These are phyloP conservation scores for Cucurbita argyrosperma DNA, from an alignment of 306 rosid genomes.

Conservation along the genomic window DNA sequence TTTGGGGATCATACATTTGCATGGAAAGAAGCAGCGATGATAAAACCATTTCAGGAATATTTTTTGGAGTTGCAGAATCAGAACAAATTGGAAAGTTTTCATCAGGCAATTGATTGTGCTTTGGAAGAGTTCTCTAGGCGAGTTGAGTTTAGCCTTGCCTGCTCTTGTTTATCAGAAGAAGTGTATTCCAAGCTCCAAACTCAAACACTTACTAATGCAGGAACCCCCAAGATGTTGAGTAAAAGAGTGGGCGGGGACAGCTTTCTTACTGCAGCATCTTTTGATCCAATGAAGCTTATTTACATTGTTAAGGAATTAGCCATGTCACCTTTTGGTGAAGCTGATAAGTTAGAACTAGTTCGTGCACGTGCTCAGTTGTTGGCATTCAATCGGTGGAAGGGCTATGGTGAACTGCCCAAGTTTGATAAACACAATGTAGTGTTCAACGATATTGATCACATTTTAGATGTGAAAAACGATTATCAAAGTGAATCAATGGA, in stretches of 20 bases:
- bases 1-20: constrained; percentile 72
- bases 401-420: constrained; percentile 45
- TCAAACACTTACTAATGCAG: constrained; percentile 41
- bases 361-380: constrained; percentile 31
- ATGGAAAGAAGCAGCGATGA: constrained; percentile 58
- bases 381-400: constrained; percentile 47
- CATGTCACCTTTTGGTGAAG: constrained; percentile 23
- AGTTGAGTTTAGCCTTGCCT: constrained; percentile 54
- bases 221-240: constrained; percentile 29
- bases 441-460: constrained; percentile 26
- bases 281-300: constrained; percentile 46
- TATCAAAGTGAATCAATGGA: constrained; percentile 1
- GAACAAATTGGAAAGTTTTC: constrained; percentile 33
- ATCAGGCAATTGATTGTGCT: constrained; percentile 49
- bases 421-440: constrained; percentile 24
- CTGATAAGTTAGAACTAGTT: constrained; percentile 35
- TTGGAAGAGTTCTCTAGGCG: constrained; percentile 68
- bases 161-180: constrained; percentile 52
- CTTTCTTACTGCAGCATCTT: constrained; percentile 24
- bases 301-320: constrained; percentile 36
- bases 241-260: constrained; percentile 45
- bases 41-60: constrained; percentile 50
- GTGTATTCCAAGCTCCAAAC: constrained; percentile 26
- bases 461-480: constrained; percentile 12
- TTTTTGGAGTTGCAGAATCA: constrained; percentile 59